A percentile compares a stretch with the other conserved stretches of the same genome.
Evolutionary conservation across 179 eudicot species (phyloP).

Genomic region (Pouteria campechiana): DNA sequence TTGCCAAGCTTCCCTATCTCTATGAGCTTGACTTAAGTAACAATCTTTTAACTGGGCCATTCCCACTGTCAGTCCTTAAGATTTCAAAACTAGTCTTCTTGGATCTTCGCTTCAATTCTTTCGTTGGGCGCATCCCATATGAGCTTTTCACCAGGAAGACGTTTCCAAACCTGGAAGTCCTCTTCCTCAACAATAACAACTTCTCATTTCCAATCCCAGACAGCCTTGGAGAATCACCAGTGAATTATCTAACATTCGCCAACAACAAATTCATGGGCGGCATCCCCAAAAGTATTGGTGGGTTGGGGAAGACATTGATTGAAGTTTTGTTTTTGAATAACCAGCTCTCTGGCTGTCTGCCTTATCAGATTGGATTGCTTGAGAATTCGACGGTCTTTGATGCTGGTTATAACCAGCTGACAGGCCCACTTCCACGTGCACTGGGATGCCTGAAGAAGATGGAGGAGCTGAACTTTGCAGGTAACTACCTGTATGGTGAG

Average conservation of each 20-base stretch:
- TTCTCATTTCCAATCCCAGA: slow-evolving; percentile 20
- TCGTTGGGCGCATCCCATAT: slow-evolving; percentile 26
- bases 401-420: slow-evolving; percentile 18
- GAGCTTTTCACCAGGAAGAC: slow-evolving; percentile 19
- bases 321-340: slow-evolving; percentile 35
- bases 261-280: slow-evolving; percentile 28
- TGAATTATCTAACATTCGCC: slow-evolving; percentile 25
- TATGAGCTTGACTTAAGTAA: slow-evolving; percentile 42
- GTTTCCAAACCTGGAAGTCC: slow-evolving; percentile 20
- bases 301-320: slow-evolving; percentile 9
- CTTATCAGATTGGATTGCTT: slow-evolving; percentile 33
- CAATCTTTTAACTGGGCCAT: slow-evolving; percentile 13
- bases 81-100: slow-evolving; percentile 18
- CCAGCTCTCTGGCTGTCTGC: slow-evolving; percentile 36
- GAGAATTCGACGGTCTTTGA: slow-evolving; percentile 25
- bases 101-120: slow-evolving; percentile 34
- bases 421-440: slow-evolving; percentile 45
- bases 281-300: slow-evolving; percentile 31
- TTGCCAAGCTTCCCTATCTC: slow-evolving; percentile 9
- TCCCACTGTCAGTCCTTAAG: slow-evolving; percentile 14
- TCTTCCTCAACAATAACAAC: slow-evolving; percentile 38
- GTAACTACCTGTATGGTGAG: slow-evolving; percentile 27
- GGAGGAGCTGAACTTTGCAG: slow-evolving; percentile 18
- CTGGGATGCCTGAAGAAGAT: slow-evolving; percentile 25
- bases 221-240: slow-evolving; percentile 21